These are phyloP conservation scores for Glomus cerebriforme DNA, from an alignment of 192 early-diverging fungal genomes.

Conservation along the genomic window DNA sequence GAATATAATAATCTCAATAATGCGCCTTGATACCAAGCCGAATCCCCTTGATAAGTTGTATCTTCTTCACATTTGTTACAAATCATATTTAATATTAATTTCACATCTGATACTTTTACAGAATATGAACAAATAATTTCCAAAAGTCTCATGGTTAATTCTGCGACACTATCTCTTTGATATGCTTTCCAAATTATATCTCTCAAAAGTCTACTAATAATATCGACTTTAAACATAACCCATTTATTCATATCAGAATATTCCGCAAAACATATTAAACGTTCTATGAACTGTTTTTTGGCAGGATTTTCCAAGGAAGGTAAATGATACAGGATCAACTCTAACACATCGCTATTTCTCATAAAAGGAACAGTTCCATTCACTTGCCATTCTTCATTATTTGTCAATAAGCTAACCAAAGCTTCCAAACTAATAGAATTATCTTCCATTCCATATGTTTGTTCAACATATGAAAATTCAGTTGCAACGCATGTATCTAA, in stretches of 20 bases:
- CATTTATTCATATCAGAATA: slow-evolving; percentile 33
- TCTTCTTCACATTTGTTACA: slow-evolving; percentile 16
- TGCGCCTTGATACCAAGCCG: slow-evolving; percentile 25
- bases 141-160: slow-evolving; percentile 20
- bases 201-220: slow-evolving; percentile 5
- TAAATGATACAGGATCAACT: slow-evolving; percentile 3
- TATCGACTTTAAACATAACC: slow-evolving; percentile 22
- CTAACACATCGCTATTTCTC: background rate
- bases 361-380: slow-evolving; percentile 5
- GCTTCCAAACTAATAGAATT: background rate
- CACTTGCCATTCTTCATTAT: slow-evolving; percentile 20
- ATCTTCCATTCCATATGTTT: background rate
- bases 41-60: background rate
- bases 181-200: background rate
- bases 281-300: slow-evolving; percentile 1
- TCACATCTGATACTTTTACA: slow-evolving; percentile 29
- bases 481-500: background rate
- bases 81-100: slow-evolving; percentile 32
- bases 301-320: slow-evolving; percentile 13
- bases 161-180: background rate
- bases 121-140: slow-evolving; percentile 30
- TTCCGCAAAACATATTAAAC: slow-evolving; percentile 19
- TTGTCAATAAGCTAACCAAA: background rate
- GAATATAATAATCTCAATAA: slow-evolving; percentile 28
- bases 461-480: background rate